phyloP scores from a whole-genome alignment of 805 yeast species.

The Candida chauliodis region DNA sequence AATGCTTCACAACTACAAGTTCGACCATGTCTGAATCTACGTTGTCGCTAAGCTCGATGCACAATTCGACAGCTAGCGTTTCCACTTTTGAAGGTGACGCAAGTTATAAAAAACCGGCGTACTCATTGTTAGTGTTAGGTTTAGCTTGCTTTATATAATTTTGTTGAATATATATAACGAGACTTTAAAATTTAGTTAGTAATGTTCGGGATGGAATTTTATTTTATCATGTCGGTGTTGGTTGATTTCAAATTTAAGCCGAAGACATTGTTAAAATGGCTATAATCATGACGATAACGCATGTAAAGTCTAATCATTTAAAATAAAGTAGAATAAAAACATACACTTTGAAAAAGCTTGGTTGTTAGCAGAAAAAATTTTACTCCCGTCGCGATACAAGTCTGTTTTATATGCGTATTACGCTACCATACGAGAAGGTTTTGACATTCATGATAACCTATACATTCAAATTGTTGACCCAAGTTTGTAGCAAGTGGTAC shows the following conservation, averaged over 20 bases:
- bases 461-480: slow-evolving; percentile 1
- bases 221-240: slow-evolving; percentile 40
- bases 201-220: not conserved
- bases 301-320: slow-evolving; percentile 28
- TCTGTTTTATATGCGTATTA: no score
- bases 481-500: slow-evolving; percentile 5
- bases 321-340: slow-evolving; percentile 1
- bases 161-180: not conserved
- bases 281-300: slow-evolving; percentile 49
- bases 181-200: no score
- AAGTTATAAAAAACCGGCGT: slow-evolving; percentile 13
- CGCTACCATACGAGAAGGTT: not conserved
- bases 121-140: slow-evolving; percentile 27
- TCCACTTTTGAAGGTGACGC: slow-evolving; percentile 1
- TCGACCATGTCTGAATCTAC: not conserved
- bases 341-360: not conserved
- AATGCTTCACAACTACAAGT: slow-evolving; percentile 4
- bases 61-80: not conserved
- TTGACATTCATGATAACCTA: no score
- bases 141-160: slow-evolving; percentile 24
- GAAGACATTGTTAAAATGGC: slow-evolving; percentile 32
- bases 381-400: no score
- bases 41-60: not conserved
- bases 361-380: not conserved
- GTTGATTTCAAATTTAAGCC: slow-evolving; percentile 41